phyloP scores from a whole-genome alignment of 768 basidiomycete species.

The Trametes punicea region DNA sequence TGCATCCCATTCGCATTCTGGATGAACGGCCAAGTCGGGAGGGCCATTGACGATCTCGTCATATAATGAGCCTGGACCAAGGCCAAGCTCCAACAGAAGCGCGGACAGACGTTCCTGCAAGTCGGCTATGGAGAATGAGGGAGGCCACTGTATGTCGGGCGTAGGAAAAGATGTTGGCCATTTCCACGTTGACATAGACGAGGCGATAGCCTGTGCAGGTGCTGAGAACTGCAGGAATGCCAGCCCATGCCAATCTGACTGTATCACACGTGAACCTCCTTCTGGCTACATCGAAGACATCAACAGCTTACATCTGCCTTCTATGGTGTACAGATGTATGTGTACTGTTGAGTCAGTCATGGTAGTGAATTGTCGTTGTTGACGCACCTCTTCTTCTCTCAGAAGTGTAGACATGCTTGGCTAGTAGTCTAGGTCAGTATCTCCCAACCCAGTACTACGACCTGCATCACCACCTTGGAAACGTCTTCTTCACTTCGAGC shows the following conservation, averaged over 20 bases:
- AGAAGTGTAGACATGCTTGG: not conserved
- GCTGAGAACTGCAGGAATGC: conserved; percentile 17
- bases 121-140: conserved; percentile 15
- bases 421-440: not conserved
- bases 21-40: conserved; percentile 20
- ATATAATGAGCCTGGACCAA: conserved; percentile 27
- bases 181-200: conserved; percentile 20
- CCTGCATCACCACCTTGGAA: not conserved
- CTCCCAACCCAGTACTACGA: not conserved
- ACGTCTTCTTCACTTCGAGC: no score
- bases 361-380: no score
- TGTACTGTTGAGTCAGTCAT: no score
- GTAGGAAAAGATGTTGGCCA: conserved; percentile 19
- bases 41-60: conserved; percentile 23
- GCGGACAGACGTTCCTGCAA: conserved; percentile 24
- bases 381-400: not conserved
- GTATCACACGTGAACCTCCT: not conserved
- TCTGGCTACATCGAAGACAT: no score
- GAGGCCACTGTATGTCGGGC: conserved; percentile 21
- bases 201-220: conserved; percentile 18
- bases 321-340: no score
- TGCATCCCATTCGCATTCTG: conserved; percentile 29
- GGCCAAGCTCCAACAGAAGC: conserved; percentile 23
- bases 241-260: conserved; percentile 22
- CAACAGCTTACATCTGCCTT: no score